Base-by-base conservation (phyloP, 2,329 filamentous ascomycete species). In the Clonostachys chloroleuca region DNA sequence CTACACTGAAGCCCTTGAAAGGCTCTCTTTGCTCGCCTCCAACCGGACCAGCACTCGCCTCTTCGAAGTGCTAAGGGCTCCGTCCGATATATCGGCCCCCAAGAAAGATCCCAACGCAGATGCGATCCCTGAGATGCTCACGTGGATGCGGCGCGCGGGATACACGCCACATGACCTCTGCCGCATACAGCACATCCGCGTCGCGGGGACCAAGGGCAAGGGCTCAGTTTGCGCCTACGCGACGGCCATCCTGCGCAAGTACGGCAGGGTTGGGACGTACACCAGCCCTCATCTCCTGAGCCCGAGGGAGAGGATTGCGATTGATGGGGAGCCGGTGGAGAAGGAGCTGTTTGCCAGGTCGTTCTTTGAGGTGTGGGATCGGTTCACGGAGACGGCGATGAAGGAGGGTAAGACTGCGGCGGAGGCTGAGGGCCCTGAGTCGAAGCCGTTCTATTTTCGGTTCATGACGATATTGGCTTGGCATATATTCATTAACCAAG, bases 171-270 rank as follows among this genome's bases (percentile, higher is more conserved):
- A 56, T 1, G 69, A 73, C 53, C 69, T 80, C 24, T 56, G 65
- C 12, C 54, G 58, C 5, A 65, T 78, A 45, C 67, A 66, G 14
- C 77, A 75, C 54, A 82, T 97, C 51, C 92, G 97, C 62, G 83
- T 97, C 42, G 89, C 92, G 2, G 92, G 92, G 12, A 96, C 92
- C 5, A 97, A 96, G 65, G 92, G 92, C 50, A 97, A 96, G 65
- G 92, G 92, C 39, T 94, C 89, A 3, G 91, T 90, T 1, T 89
- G 87, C 54, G 87, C 92, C 10, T 92, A 92, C 63, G 80, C 90
- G 17, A 89, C 90, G 13, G 84, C 84, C 3, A 88, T 95, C 52
- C 73, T 96, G n/a, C 69, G 75, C 5, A 71, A 58, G 49, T 65
- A 70, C 41, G 65, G 47, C 24, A 9, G 24, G 7, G 65, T 94